phyloP scores from a whole-genome alignment of 139 green algal species.

The Chlamydomonas eustigma region DNA sequence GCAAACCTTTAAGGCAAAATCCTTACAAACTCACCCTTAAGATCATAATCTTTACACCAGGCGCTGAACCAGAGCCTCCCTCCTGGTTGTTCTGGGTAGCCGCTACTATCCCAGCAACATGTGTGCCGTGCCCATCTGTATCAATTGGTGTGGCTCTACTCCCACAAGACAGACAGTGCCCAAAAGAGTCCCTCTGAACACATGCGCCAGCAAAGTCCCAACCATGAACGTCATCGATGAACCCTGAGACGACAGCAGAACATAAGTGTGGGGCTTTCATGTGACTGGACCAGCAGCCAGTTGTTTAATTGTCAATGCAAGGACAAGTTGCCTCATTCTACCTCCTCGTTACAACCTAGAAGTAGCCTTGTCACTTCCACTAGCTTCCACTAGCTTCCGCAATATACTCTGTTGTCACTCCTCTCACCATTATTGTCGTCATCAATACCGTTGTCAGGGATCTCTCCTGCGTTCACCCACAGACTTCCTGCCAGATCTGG shows the following conservation, averaged over 20 bases:
- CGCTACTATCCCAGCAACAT: slow-evolving; percentile 13
- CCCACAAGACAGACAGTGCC: neutral
- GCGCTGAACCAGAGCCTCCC: slow-evolving; percentile 13
- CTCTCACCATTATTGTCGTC: slow-evolving; percentile 66
- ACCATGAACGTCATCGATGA: slow-evolving; percentile 23
- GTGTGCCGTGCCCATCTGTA: slow-evolving; percentile 15
- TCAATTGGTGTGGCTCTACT: neutral
- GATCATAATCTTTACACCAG: slow-evolving; percentile 18
- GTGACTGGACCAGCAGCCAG: too few species aligned
- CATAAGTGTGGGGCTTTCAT: too few species aligned
- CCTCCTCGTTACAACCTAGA: too few species aligned
- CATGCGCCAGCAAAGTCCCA: slow-evolving; percentile 26
- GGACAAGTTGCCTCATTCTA: too few species aligned
- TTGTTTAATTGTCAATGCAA: too few species aligned
- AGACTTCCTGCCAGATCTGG: slow-evolving; percentile 54
- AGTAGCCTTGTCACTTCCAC: too few species aligned
- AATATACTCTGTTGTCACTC: too few species aligned
- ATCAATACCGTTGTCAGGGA: slow-evolving; percentile 53
- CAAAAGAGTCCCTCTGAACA: neutral
- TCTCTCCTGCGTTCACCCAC: slow-evolving; percentile 57
- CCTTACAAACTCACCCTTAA: slow-evolving; percentile 21
- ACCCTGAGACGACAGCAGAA: too few species aligned
- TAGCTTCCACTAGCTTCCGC: too few species aligned
- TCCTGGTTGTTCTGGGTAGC: slow-evolving; percentile 8
- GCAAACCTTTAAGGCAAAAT: too few species aligned